phyloP scores from a whole-genome alignment of 2,329 filamentous ascomycete species.

The Aspergillus ochraceoroseus region DNA sequence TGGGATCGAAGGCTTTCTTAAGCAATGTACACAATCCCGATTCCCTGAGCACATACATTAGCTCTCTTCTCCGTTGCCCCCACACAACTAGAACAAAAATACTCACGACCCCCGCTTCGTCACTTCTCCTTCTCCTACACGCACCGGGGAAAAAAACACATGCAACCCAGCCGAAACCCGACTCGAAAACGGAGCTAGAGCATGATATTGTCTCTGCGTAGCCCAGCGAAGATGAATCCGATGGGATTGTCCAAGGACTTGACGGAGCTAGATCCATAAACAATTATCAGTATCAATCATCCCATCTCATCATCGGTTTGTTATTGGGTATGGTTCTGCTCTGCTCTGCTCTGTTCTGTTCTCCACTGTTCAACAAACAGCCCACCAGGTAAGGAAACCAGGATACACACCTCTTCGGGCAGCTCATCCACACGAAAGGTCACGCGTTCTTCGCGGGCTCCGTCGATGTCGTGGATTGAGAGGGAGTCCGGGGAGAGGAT shows the following conservation, averaged over 20 bases:
- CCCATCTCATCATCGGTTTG: too few relatives aligned
- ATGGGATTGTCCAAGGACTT: constrained; percentile 59
- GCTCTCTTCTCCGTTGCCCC: constrained; percentile 1
- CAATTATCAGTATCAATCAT: not conserved
- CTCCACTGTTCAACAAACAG: too few relatives aligned
- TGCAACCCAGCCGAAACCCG: constrained; percentile 76
- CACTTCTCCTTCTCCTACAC: not conserved
- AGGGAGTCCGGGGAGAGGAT: constrained; percentile 52
- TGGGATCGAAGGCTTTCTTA: constrained; percentile 52
- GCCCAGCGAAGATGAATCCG: constrained; percentile 78
- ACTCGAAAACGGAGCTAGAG: constrained; percentile 66
- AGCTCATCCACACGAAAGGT: constrained; percentile 71
- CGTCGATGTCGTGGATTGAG: constrained; percentile 57
- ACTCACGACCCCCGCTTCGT: not conserved
- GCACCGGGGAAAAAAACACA: constrained; percentile 62
- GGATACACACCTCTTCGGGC: constrained; percentile 54
- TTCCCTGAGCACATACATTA: constrained; percentile 34
- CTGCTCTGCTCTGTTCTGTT: too few relatives aligned
- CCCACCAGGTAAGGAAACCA: too few relatives aligned
- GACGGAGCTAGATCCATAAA: constrained; percentile 50
- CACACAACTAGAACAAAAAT: constrained; percentile 15
- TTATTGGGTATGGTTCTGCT: too few relatives aligned
- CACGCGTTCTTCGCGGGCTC: constrained; percentile 71
- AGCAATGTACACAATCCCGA: constrained; percentile 57
- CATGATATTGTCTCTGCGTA: constrained; percentile 53